Evolutionary conservation across 129 eudicot species (phyloP).

Genomic region (Artemisia argyi): DNA sequence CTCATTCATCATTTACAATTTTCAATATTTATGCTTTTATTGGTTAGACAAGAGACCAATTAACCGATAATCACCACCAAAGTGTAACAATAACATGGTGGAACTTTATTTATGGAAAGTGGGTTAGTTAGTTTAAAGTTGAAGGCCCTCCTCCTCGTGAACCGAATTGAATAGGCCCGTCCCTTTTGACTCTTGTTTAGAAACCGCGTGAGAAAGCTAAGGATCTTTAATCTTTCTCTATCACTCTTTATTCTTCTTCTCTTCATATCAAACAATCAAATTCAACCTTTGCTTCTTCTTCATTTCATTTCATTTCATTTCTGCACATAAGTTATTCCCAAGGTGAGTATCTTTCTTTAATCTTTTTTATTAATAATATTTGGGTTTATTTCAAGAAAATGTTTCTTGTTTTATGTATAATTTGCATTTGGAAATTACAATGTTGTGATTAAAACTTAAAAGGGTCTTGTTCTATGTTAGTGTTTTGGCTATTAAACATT

Average conservation of each 20-base stretch:
- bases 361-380: no score
- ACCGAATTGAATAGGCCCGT: constrained; percentile 5
- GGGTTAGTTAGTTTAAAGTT: no score
- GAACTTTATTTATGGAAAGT: no score
- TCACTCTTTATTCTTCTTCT: constrained; percentile 11
- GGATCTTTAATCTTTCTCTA: constrained; percentile 19
- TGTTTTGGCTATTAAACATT: background rate
- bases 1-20: no score
- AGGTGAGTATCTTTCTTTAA: no score
- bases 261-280: background rate
- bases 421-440: background rate
- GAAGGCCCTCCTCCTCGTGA: background rate
- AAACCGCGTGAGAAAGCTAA: constrained; percentile 35
- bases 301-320: background rate
- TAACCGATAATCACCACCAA: no score
- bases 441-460: background rate
- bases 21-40: no score
- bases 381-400: background rate
- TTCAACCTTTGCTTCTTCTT: constrained; percentile 22
- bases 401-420: background rate
- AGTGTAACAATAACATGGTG: no score
- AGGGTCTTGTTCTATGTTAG: background rate
- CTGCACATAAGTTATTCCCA: no score
- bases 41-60: no score
- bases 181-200: constrained; percentile 22